Base-by-base conservation (phyloP, 768 basidiomycete species). In the Austroboletus festivus region DNA sequence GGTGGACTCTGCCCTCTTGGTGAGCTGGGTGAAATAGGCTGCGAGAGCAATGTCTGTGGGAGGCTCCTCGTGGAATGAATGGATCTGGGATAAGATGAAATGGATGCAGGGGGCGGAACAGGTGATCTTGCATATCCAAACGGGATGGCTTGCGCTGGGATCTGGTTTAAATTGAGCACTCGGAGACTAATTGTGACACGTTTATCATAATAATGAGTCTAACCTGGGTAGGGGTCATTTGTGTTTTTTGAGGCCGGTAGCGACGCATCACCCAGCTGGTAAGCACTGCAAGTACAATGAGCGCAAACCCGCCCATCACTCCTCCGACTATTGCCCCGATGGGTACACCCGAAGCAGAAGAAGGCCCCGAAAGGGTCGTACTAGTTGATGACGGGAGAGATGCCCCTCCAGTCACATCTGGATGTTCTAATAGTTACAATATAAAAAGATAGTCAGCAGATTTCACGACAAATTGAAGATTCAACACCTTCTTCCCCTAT, bases 281-380 rank as follows among this genome's bases (percentile, higher is more conserved):
- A 23, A 65, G 13, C 10, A 20, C 52, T n/a, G 52, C 48, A 8
- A 63, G 33, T 34, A 57, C 1, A 6, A 68, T 9, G 23, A 55
- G 21, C 11, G 26, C 42, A 4, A 57, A 10, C 9, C 40, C 55
- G 0, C 63, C 64, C 11, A 61, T 22, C 13, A 65, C 55, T 1
- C 66, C 54, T 3, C 63, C 66, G 5, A 53, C 44, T 37, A 65
- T 53, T 10, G 52, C 39, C 18, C 56, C 59, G 11, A 44, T 28
- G 1, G 58, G 19, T 19, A 23, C n/a, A 8, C 24, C 37, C 5
- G 64, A 47, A 7, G 50, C 38, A 24, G 58, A 48, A 19, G 38
- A 16, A 5, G 54, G 12, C 4, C 31, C 31, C 12, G n/a, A n/a
- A n/a, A n/a, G n/a, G n/a, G 28, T 28, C 28, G 28, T 12, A 4